Percentiles rank a stretch among this genome's conserved stretches.
Conservation (phyloP, 768 basidiomycete genomes). For the Macrolepiota fuliginosa region DNA sequence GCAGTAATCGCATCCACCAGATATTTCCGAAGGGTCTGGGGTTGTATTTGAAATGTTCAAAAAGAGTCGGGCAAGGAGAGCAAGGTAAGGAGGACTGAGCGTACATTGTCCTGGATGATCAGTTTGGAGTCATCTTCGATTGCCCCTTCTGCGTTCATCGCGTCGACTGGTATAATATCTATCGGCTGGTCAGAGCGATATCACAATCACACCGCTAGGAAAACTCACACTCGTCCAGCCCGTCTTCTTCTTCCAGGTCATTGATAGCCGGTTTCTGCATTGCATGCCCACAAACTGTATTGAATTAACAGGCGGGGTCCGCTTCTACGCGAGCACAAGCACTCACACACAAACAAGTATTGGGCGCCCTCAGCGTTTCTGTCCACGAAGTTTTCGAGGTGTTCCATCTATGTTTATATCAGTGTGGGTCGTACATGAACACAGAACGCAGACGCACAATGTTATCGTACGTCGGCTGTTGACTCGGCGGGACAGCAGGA, state of each 20-base stretch:
- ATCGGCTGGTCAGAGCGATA: not conserved
- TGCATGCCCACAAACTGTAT: constrained; percentile 1
- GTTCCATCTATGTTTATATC: not conserved
- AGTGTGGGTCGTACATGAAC: not conserved
- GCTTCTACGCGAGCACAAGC: not conserved
- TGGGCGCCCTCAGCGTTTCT: not conserved
- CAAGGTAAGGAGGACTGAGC: not conserved
- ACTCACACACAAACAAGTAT: constrained; percentile 1
- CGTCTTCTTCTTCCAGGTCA: not conserved
- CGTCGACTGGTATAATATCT: constrained; percentile 1
- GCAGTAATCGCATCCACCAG: not conserved
- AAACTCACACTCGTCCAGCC: not conserved
- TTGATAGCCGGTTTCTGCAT: not conserved
- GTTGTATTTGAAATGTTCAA: not conserved
- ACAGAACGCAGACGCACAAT: not conserved
- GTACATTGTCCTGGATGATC: not conserved
- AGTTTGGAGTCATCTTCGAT: not conserved
- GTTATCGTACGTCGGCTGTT: not conserved
- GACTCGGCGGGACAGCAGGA: not conserved
- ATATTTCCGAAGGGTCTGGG: not conserved
- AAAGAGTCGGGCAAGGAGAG: not conserved
- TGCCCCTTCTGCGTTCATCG: not conserved
- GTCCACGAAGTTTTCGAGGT: not conserved
- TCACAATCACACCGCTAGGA: not conserved
- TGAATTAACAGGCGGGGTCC: not conserved